These are phyloP conservation scores for Saccharomyces hybrid DNA, from an alignment of 1,139 yeast genomes.

Conservation along the genomic window DNA sequence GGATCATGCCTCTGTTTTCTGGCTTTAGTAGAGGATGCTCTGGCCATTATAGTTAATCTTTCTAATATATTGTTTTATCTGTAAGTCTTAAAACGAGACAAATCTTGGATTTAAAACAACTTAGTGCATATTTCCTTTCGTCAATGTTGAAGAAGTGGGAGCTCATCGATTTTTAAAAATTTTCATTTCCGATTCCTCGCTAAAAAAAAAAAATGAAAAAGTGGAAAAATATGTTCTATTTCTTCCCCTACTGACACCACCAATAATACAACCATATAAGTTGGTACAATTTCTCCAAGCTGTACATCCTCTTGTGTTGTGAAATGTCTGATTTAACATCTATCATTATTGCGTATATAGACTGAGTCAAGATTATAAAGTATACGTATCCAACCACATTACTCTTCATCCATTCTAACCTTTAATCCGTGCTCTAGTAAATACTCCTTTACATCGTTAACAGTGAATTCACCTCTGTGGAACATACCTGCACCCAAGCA, in stretches of 20 bases:
- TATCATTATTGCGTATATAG: not conserved
- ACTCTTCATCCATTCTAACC: conserved; percentile 41
- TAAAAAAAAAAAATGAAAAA: not conserved
- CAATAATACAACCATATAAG: not conserved
- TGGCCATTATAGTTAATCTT: conserved; percentile 47
- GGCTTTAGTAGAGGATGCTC: conserved; percentile 45
- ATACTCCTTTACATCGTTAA: conserved; percentile 67
- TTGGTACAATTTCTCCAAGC: not conserved
- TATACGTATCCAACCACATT: not conserved
- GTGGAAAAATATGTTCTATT: not conserved
- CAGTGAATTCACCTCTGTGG: conserved; percentile 89
- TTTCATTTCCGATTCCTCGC: not conserved
- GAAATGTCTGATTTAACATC: not conserved
- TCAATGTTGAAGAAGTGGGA: not conserved
- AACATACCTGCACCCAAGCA: conserved; percentile 98
- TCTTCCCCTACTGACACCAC: not conserved
- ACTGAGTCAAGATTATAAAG: not conserved
- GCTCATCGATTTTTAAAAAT: not conserved
- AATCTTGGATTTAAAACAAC: not conserved
- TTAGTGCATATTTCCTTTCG: not conserved
- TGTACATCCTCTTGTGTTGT: not conserved
- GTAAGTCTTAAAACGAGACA: not conserved
- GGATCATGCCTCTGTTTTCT: conserved; percentile 66
- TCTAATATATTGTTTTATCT: not conserved
- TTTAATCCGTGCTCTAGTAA: conserved; percentile 45